A percentile compares a stretch with the other conserved stretches of the same genome.
These are phyloP conservation scores for Friedmanniomyces endolithicus DNA, from an alignment of 495 filamentous ascomycete species.

Conservation along the genomic window DNA sequence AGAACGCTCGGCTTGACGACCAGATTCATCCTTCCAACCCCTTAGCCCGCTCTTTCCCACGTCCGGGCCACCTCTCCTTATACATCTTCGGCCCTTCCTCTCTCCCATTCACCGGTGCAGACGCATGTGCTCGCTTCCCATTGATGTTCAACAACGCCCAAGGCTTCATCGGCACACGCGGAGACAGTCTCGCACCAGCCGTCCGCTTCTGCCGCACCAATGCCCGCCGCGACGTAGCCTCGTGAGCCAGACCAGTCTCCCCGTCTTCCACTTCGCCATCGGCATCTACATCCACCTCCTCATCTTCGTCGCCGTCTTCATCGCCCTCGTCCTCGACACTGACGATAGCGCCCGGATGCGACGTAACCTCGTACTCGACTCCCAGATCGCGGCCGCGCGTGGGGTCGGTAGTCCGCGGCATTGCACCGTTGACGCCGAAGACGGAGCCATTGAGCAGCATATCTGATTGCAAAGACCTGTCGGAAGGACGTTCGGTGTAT, in stretches of 20 bases:
- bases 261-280: background rate
- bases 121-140: slow-evolving; percentile 3
- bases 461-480: background rate
- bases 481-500: background rate
- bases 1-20: too few relatives aligned
- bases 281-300: slow-evolving; percentile 1
- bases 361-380: slow-evolving; percentile 11
- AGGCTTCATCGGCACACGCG: background rate
- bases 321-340: slow-evolving; percentile 1
- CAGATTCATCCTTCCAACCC: background rate
- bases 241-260: background rate
- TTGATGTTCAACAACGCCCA: background rate
- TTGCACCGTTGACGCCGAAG: slow-evolving; percentile 11
- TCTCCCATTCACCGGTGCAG: background rate
- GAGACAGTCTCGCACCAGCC: too few relatives aligned
- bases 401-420: slow-evolving; percentile 4
- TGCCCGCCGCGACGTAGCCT: background rate
- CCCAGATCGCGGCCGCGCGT: background rate
- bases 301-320: background rate
- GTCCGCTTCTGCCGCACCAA: background rate
- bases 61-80: background rate
- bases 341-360: slow-evolving; percentile 5
- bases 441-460: slow-evolving; percentile 14
- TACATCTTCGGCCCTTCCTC: background rate
- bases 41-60: background rate